phyloP scores from a whole-genome alignment of 1,139 yeast species.

The Meyerozyma athensensis region DNA sequence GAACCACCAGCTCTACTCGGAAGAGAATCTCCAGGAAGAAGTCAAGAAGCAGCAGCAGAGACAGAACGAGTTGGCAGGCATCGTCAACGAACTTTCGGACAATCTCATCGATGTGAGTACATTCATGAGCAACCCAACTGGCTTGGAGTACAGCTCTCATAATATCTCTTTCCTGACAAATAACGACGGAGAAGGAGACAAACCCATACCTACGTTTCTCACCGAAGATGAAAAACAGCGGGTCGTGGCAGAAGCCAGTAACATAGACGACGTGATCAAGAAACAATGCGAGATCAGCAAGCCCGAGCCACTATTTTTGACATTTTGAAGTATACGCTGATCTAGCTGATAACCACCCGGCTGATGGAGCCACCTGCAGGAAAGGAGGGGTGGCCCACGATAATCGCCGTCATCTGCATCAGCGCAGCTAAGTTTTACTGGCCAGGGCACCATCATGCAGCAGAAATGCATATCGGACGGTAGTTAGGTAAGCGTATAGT shows the following conservation, averaged over 20 bases:
- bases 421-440: background rate
- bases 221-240: slow-evolving; percentile 9
- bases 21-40: slow-evolving; percentile 38
- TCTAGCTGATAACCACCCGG: too few relatives aligned
- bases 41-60: slow-evolving; percentile 37
- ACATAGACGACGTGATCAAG: slow-evolving; percentile 5
- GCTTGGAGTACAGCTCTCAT: slow-evolving; percentile 3
- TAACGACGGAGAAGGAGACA: slow-evolving; percentile 6
- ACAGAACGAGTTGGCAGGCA: slow-evolving; percentile 38
- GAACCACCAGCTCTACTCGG: slow-evolving; percentile 24
- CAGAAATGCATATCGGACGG: too few relatives aligned
- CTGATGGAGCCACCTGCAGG: background rate
- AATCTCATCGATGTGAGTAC: slow-evolving; percentile 43
- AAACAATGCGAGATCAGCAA: background rate
- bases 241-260: slow-evolving; percentile 8
- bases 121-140: slow-evolving; percentile 23
- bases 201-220: slow-evolving; percentile 9
- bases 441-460: background rate
- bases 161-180: slow-evolving; percentile 2
- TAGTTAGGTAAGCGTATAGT: too few relatives aligned
- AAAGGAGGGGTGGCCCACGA: background rate
- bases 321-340: too few relatives aligned
- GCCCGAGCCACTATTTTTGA: background rate
- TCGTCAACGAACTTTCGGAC: slow-evolving; percentile 42
- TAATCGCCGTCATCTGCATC: slow-evolving; percentile 1